phyloP scores from a whole-genome alignment of 257 asterid genomes.

The Thymus mandschuricus region DNA sequence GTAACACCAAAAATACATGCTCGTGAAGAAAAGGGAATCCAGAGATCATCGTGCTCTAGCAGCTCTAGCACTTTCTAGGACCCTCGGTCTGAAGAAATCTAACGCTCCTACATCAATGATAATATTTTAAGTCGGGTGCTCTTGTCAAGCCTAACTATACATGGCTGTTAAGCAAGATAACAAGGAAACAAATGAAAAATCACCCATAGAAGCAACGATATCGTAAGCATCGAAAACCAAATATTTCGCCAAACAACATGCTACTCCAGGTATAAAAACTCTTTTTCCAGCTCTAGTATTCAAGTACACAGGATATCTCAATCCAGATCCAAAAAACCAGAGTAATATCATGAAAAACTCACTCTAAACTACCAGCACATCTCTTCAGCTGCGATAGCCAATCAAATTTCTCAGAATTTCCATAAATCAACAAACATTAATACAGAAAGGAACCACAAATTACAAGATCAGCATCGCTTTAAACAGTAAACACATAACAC shows the following conservation, averaged over 20 bases:
- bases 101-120: not conserved
- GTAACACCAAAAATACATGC: not conserved
- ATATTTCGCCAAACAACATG: no score
- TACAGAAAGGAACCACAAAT: not conserved
- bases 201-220: not conserved
- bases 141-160: slow-evolving; percentile 5
- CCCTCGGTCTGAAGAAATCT: not conserved
- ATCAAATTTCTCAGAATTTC: not conserved
- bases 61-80: not conserved
- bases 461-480: slow-evolving; percentile 25
- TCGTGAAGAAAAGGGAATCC: not conserved
- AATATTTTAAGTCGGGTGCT: not conserved
- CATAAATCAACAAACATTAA: not conserved
- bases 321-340: not conserved
- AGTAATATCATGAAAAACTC: not conserved
- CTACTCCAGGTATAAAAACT: no score
- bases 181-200: not conserved
- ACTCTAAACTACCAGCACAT: not conserved
- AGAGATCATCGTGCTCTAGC: not conserved
- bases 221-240: not conserved
- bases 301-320: not conserved
- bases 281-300: not conserved
- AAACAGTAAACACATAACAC: slow-evolving; percentile 21
- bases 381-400: slow-evolving; percentile 1
- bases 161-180: not conserved